Conservation (phyloP, 2,329 filamentous ascomycete species). For the Xylariaceae sp. region DNA sequence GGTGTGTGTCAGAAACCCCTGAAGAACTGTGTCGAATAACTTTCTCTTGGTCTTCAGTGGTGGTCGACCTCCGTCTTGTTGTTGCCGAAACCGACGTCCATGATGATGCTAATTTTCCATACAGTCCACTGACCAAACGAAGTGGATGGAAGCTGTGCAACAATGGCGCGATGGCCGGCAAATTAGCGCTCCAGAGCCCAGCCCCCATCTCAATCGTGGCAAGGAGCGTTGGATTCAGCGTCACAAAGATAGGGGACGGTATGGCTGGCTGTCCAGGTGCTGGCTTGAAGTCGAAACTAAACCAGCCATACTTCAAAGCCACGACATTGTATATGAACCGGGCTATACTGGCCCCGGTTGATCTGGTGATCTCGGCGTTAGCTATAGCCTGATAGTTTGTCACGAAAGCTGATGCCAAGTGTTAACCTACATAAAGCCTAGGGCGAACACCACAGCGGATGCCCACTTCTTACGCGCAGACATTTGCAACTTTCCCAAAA, state of each 20-base stretch:
- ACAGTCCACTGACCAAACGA: slow-evolving; percentile 1
- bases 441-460: slow-evolving; percentile 6
- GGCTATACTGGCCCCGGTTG: slow-evolving; percentile 17
- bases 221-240: slow-evolving; percentile 18
- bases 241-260: slow-evolving; percentile 7
- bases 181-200: slow-evolving; percentile 17
- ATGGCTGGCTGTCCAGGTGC: slow-evolving; percentile 11
- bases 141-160: slow-evolving; percentile 15
- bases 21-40: too few species aligned
- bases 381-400: too few species aligned
- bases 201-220: slow-evolving; percentile 18
- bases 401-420: too few species aligned
- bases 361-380: too few species aligned
- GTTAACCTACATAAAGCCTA: slow-evolving; percentile 12
- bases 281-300: slow-evolving; percentile 16
- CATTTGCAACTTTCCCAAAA: slow-evolving; percentile 13
- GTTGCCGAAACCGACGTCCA: too few species aligned
- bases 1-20: too few species aligned
- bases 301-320: slow-evolving; percentile 15
- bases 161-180: slow-evolving; percentile 14
- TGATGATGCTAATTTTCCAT: slow-evolving; percentile 2
- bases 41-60: too few species aligned
- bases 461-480: slow-evolving; percentile 19
- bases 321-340: slow-evolving; percentile 9
- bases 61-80: too few species aligned